Conservation (phyloP, 108 stramenopile genomes). For the Epithemia pelagica region DNA sequence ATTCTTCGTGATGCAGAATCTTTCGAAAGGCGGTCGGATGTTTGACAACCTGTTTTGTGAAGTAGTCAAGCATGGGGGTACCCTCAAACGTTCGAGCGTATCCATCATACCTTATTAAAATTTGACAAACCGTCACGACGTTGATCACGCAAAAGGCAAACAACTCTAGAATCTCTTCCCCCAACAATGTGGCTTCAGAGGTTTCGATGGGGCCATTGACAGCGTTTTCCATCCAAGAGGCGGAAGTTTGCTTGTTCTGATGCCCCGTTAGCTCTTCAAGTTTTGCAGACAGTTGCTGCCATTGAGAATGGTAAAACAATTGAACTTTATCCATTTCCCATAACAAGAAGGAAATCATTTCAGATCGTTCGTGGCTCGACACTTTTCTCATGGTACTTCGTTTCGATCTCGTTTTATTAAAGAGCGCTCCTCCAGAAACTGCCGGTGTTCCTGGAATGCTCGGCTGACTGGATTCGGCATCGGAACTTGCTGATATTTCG, state of each 20-base stretch:
- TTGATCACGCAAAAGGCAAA: conserved; percentile 60
- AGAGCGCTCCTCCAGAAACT: not conserved
- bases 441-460: not conserved
- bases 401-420: conserved; percentile 1
- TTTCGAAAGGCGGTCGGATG: conserved; percentile 18
- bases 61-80: conserved; percentile 55
- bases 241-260: conserved; percentile 5
- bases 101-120: conserved; percentile 65
- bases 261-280: conserved; percentile 5
- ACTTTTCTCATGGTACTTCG: conserved; percentile 23
- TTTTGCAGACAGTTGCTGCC: conserved; percentile 23
- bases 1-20: conserved; percentile 30
- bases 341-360: conserved; percentile 26
- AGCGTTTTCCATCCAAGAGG: conserved; percentile 10
- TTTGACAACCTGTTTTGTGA: conserved; percentile 26
- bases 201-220: not conserved
- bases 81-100: conserved; percentile 48
- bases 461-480: not conserved
- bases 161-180: conserved; percentile 53
- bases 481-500: not conserved
- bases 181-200: conserved; percentile 15
- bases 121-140: conserved; percentile 47
- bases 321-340: conserved; percentile 26
- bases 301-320: conserved; percentile 33
- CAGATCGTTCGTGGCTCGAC: conserved; percentile 31